These are phyloP conservation scores for Pleurotus djamor DNA, from an alignment of 768 basidiomycete genomes.

Conservation along the genomic window DNA sequence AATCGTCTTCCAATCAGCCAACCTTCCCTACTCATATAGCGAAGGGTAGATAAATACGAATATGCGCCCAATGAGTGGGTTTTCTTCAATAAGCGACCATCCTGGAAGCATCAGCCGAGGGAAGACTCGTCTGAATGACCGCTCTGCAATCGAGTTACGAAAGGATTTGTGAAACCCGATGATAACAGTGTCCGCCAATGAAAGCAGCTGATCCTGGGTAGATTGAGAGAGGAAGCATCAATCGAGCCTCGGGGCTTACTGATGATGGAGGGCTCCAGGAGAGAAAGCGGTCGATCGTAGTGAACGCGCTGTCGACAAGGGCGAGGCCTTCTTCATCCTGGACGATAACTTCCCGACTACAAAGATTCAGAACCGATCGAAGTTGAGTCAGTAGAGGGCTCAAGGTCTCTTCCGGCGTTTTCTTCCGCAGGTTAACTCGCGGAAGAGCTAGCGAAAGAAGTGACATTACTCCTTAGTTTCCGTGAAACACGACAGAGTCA, in stretches of 20 bases:
- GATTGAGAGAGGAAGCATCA: slow-evolving; percentile 12
- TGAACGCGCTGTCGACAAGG: slow-evolving; percentile 24
- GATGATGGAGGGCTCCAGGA: slow-evolving; percentile 26
- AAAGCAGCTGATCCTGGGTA: slow-evolving; percentile 21
- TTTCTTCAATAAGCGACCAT: slow-evolving; percentile 38
- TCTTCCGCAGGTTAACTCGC: slow-evolving; percentile 39
- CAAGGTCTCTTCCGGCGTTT: slow-evolving; percentile 40
- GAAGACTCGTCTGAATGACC: slow-evolving; percentile 40
- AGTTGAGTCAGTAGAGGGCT: slow-evolving; percentile 36
- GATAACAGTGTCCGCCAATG: slow-evolving; percentile 33
- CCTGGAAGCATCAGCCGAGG: slow-evolving; percentile 38
- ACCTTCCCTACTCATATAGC: background rate
- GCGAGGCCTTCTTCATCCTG: slow-evolving; percentile 25
- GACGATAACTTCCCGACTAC: slow-evolving; percentile 17
- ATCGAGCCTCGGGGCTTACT: slow-evolving; percentile 17
- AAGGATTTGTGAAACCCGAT: slow-evolving; percentile 33
- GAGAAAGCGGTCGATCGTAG: slow-evolving; percentile 20
- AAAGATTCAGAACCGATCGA: slow-evolving; percentile 23
- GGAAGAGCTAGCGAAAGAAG: slow-evolving; percentile 31
- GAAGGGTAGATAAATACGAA: slow-evolving; percentile 31
- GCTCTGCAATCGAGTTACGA: slow-evolving; percentile 40
- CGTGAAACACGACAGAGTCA: background rate
- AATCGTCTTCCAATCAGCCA: background rate
- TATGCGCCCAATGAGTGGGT: slow-evolving; percentile 28
- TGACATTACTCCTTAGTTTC: background rate